Evolutionary conservation across 31 red algal species (phyloP).

Genomic region (Bonnemaisonia californica): DNA sequence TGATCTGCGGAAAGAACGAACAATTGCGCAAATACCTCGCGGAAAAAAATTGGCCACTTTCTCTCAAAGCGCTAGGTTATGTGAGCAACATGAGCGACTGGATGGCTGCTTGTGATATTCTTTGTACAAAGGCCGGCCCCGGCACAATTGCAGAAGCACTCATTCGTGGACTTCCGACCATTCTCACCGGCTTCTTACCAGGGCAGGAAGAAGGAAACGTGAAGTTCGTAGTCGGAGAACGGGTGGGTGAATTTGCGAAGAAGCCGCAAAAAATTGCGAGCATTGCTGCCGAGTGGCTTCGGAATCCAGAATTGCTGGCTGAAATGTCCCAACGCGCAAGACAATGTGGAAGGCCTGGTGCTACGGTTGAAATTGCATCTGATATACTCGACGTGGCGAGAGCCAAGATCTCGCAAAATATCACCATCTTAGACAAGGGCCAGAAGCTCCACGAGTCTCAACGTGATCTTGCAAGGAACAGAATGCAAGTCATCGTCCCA

Average conservation of each 20-base stretch:
- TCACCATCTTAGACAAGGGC: slow-evolving; percentile 15
- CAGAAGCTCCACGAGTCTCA: neutral
- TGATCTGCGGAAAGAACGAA: slow-evolving; percentile 95
- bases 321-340: slow-evolving; percentile 70
- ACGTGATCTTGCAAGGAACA: neutral
- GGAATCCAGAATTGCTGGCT: slow-evolving; percentile 39
- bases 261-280: slow-evolving; percentile 73
- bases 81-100: slow-evolving; percentile 96
- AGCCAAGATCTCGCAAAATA: slow-evolving; percentile 30
- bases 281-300: slow-evolving; percentile 59
- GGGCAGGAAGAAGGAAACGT: slow-evolving; percentile 97
- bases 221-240: slow-evolving; percentile 62
- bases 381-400: slow-evolving; percentile 52
- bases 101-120: slow-evolving; percentile 90
- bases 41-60: slow-evolving; percentile 41
- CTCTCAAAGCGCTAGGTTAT: slow-evolving; percentile 69
- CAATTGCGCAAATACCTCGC: slow-evolving; percentile 40
- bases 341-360: slow-evolving; percentile 59
- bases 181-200: slow-evolving; percentile 90
- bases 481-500: neutral
- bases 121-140: slow-evolving; percentile 95
- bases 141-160: slow-evolving; percentile 96
- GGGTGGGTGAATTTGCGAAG: slow-evolving; percentile 73
- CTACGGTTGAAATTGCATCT: slow-evolving; percentile 72
- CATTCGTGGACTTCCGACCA: slow-evolving; percentile 90